phyloP scores from a whole-genome alignment of 148 eudicot genomes.

The Rhododendron kiyosumense region DNA sequence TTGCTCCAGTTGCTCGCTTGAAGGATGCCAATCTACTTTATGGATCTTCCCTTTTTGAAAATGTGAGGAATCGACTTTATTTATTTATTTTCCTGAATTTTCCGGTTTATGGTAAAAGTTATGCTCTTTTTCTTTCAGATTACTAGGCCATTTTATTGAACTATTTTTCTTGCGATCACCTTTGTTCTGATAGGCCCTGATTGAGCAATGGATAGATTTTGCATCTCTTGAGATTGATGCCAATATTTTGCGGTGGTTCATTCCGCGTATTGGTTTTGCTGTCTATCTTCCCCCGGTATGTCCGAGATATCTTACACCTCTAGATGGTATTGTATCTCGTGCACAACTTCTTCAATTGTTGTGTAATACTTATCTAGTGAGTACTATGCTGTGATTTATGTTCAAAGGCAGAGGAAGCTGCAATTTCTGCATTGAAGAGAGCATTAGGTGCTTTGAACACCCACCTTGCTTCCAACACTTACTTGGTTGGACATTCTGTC shows the following conservation, averaged over 20 bases:
- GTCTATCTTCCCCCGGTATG: constrained; percentile 38
- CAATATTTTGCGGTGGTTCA: constrained; percentile 31
- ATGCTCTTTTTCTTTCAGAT: neutral
- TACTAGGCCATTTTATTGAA: neutral
- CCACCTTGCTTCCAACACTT: constrained; percentile 3
- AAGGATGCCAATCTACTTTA: constrained; percentile 42
- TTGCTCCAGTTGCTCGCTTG: constrained; percentile 38
- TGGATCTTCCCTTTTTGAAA: constrained; percentile 46
- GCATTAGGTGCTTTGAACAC: neutral
- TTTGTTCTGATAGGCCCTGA: constrained; percentile 26
- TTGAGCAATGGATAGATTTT: constrained; percentile 71
- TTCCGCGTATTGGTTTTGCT: constrained; percentile 36
- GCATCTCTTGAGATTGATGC: constrained; percentile 52
- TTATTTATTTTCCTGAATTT: neutral
- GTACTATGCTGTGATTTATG: neutral
- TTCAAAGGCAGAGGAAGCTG: neutral
- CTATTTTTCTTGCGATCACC: neutral
- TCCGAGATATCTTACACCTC: neutral
- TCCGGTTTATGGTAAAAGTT: neutral
- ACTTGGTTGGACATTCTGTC: constrained; percentile 1
- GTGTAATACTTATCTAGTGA: neutral
- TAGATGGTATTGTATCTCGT: neutral
- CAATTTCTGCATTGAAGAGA: neutral
- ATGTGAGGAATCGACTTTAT: constrained; percentile 30
- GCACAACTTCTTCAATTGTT: neutral